Percentiles rank a stretch among this genome's conserved stretches.
These are phyloP conservation scores for Collybia mongolica DNA, from an alignment of 768 basidiomycete species.

Conservation along the genomic window DNA sequence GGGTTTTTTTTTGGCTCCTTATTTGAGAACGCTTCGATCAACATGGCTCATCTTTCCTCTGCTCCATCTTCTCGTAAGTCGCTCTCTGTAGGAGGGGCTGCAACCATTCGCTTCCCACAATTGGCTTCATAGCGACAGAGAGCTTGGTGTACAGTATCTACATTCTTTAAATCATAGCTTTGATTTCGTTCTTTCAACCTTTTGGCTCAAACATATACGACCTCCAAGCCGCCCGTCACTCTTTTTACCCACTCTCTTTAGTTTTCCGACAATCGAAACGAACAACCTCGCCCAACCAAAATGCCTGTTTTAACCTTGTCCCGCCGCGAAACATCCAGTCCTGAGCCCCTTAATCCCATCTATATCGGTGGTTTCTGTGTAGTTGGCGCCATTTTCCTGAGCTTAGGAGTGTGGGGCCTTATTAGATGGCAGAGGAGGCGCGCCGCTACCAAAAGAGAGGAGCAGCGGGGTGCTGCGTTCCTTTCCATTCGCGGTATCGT, in stretches of 20 bases:
- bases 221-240: slow-evolving; percentile 8
- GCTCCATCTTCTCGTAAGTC: not conserved
- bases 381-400: slow-evolving; percentile 38
- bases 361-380: slow-evolving; percentile 53
- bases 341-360: slow-evolving; percentile 23
- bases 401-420: slow-evolving; percentile 40
- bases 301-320: slow-evolving; percentile 20
- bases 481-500: slow-evolving; percentile 49
- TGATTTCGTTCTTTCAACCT: not conserved
- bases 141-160: too few relatives aligned
- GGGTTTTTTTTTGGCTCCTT: not conserved
- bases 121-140: not conserved
- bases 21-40: not conserved
- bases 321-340: slow-evolving; percentile 12
- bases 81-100: not conserved
- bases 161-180: not conserved
- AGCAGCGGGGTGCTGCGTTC: slow-evolving; percentile 39
- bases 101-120: slow-evolving; percentile 2
- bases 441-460: slow-evolving; percentile 30
- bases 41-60: not conserved
- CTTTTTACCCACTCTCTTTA: slow-evolving; percentile 14
- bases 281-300: not conserved
- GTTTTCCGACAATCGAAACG: not conserved
- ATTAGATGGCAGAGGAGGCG: slow-evolving; percentile 42
- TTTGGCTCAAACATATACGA: not conserved